Conservation (phyloP, 805 yeast species). For the Peterozyma xylosa region DNA sequence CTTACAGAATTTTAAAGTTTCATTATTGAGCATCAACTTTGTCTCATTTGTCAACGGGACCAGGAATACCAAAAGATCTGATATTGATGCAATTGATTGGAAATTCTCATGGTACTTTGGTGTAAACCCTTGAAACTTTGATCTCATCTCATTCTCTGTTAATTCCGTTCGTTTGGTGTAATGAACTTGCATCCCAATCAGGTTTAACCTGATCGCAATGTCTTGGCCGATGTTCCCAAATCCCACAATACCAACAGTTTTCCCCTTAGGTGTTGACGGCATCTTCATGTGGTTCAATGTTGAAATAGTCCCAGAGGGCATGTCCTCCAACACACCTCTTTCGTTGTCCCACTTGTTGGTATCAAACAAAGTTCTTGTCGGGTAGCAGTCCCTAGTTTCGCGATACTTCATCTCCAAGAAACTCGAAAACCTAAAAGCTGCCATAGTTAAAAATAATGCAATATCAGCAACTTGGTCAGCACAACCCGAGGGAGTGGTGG, state of each 20-base stretch:
- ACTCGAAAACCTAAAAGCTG: conserved; percentile 42
- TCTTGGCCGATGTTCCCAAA: conserved; percentile 70
- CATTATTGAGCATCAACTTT: conserved; percentile 40
- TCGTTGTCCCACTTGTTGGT: conserved; percentile 21
- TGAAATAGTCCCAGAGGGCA: conserved; percentile 20
- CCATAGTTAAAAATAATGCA: conserved; percentile 47
- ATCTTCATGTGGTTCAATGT: conserved; percentile 36
- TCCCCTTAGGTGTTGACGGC: conserved; percentile 45
- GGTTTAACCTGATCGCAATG: conserved; percentile 47
- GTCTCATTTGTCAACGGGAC: conserved; percentile 62
- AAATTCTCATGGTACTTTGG: conserved; percentile 39
- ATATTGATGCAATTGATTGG: conserved; percentile 23
- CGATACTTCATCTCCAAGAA: conserved; percentile 21
- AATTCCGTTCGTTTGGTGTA: conserved; percentile 51
- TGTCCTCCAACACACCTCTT: conserved; percentile 38
- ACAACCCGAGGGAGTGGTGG: conserved; percentile 28
- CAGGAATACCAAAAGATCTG: conserved; percentile 57
- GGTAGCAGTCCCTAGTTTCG: conserved; percentile 29
- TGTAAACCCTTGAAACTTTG: conserved; percentile 30
- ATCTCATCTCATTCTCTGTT: conserved; percentile 23
- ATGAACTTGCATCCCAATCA: conserved; percentile 58
- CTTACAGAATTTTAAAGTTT: conserved; percentile 37
- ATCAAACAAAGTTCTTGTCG: conserved; percentile 27
- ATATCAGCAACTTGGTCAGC: conserved; percentile 62
- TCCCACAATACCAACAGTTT: conserved; percentile 59